Base-by-base conservation (phyloP, 208 protist species). In the Wallacemonas rigidus region DNA sequence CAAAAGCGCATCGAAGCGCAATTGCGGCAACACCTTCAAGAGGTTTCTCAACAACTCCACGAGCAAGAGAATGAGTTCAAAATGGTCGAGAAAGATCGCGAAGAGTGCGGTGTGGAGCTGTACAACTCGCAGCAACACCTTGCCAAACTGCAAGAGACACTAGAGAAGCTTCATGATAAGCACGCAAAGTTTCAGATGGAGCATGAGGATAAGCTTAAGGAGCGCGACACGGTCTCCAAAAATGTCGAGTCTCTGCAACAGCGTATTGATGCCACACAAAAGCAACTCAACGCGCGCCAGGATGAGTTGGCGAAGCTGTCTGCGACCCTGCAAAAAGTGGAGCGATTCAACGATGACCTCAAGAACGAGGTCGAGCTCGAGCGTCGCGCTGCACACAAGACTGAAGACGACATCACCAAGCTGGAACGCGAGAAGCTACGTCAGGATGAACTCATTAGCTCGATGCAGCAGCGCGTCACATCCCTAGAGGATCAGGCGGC, bases 81-180 rank as follows among this genome's bases (percentile, higher is more conserved):
- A 54, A 73, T 67, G 14, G 77, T 96, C n/a, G 81, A 90, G 67
- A 88, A 93, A 53, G 83, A 94, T 69, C 83, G 93, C 2, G 97
- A 98, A 68, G 81, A 94, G 63, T 90, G 88, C 60, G 96, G 95
- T 81, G 97, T 98, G n/a, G 90, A 98, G 69, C 83, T 98, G 41
- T 98, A 98, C 81, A 95, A 95, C 62, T 88, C 95, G 3, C 96
- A 98, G 72, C 97, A 98, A 69, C 95, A 98, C 58, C 87, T 98
- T 9, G 96, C 95, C 0, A 97, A 94, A 74, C 80, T 97, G 48
- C 96, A 98, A 64, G 89, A 98, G 64, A 86, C 86, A 1, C 87
- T 98, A 39, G 97, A 98, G 72, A 94, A 88, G 64, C 82, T 86
- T 5, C 88, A 98, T 69, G 95, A 97, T 51, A 95, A 93, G 53